Percentiles rank a stretch among this genome's conserved stretches.
Conservation (phyloP, 2,329 filamentous ascomycete species). For the Ophiocordyceps robertsii region DNA sequence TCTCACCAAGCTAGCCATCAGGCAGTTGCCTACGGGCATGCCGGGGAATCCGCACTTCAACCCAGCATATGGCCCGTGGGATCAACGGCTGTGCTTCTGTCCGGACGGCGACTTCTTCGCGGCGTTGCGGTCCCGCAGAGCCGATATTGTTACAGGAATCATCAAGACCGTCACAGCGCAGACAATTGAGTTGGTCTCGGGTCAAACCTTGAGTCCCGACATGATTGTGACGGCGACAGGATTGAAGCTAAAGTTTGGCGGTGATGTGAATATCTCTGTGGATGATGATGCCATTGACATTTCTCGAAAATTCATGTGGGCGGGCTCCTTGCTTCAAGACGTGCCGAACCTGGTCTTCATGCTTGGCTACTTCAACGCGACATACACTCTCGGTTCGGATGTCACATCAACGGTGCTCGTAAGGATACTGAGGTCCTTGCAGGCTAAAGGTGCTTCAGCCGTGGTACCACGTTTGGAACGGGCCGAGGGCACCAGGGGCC, state of each 20-base stretch:
- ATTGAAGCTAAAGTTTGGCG: slow-evolving; percentile 40
- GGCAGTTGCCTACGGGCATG: slow-evolving; percentile 33
- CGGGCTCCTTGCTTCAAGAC: slow-evolving; percentile 45
- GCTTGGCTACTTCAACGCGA: slow-evolving; percentile 45
- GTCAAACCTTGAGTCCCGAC: slow-evolving; percentile 37
- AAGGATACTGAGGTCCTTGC: slow-evolving; percentile 37
- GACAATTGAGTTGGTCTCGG: slow-evolving; percentile 28
- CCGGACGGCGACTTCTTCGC: slow-evolving; percentile 31
- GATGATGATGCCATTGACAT: slow-evolving; percentile 33
- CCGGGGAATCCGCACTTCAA: slow-evolving; percentile 39
- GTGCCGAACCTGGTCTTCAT: slow-evolving; percentile 47
- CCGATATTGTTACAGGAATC: slow-evolving; percentile 27
- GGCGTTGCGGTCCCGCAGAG: slow-evolving; percentile 23
- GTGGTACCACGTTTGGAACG: slow-evolving; percentile 29
- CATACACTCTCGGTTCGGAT: slow-evolving; percentile 51
- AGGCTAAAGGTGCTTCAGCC: slow-evolving; percentile 22
- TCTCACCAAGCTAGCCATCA: slow-evolving; percentile 25
- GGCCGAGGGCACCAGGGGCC: slow-evolving; percentile 22
- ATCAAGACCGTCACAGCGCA: slow-evolving; percentile 30
- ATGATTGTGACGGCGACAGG: slow-evolving; percentile 55
- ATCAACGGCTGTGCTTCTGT: slow-evolving; percentile 53
- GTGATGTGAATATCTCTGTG: slow-evolving; percentile 34
- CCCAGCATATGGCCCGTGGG: slow-evolving; percentile 45
- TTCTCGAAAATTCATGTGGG: slow-evolving; percentile 39
- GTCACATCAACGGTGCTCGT: slow-evolving; percentile 33